A percentile compares a stretch with the other conserved stretches of the same genome.
Conservation (phyloP, 495 filamentous ascomycete species). For the Penicillium herquei region DNA sequence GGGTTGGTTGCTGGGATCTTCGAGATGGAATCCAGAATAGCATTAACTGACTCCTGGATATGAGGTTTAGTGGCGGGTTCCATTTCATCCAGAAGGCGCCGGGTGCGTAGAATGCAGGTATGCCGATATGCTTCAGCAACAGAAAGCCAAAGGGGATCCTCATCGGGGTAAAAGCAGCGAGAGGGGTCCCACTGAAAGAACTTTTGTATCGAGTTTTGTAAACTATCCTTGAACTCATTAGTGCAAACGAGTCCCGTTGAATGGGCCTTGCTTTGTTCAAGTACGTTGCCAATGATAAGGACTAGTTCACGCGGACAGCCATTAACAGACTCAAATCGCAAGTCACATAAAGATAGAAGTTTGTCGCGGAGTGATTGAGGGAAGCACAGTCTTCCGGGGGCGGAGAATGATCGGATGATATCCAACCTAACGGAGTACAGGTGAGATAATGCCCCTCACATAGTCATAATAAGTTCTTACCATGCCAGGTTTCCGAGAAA, state of each 20-base stretch:
- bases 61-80: constrained; percentile 22
- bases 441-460: neutral
- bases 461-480: constrained; percentile 8
- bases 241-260: constrained; percentile 18
- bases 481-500: constrained; percentile 40
- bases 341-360: constrained; percentile 25
- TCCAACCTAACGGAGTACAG: constrained; percentile 25
- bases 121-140: constrained; percentile 34
- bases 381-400: constrained; percentile 33
- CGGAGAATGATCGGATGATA: constrained; percentile 38
- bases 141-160: constrained; percentile 28
- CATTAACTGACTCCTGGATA: constrained; percentile 32
- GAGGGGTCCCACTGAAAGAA: constrained; percentile 31
- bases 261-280: constrained; percentile 35
- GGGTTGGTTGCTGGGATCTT: constrained; percentile 27
- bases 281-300: constrained; percentile 31
- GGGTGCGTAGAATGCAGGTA: constrained; percentile 36
- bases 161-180: constrained; percentile 24
- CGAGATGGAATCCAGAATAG: constrained; percentile 32
- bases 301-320: constrained; percentile 36
- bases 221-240: constrained; percentile 18
- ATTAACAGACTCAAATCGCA: constrained; percentile 37
- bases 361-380: constrained; percentile 32
- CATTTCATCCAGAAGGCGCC: constrained; percentile 28
- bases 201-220: constrained; percentile 20